phyloP scores from a whole-genome alignment of 768 basidiomycete genomes.

The Calocybe indica region DNA sequence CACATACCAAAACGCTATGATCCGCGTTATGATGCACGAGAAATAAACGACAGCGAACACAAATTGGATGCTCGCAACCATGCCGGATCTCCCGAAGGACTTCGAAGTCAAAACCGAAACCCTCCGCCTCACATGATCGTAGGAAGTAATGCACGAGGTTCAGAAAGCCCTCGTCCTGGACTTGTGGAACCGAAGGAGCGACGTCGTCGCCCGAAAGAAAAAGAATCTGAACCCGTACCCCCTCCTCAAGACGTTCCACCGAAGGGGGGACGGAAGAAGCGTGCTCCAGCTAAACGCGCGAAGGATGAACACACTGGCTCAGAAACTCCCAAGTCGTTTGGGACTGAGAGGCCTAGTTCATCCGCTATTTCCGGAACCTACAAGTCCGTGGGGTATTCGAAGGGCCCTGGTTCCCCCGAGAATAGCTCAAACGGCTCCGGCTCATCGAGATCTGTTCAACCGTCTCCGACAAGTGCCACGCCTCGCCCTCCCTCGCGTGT shows the following conservation, averaged over 20 bases:
- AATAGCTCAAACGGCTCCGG: conserved; percentile 62
- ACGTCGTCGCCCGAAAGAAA: conserved; percentile 43
- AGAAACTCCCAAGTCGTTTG: conserved; percentile 38
- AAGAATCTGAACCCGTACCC: conserved; percentile 26
- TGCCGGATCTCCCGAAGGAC: conserved; percentile 41
- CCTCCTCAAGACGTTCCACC: conserved; percentile 35
- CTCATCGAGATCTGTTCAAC: conserved; percentile 62
- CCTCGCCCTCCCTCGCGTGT: conserved; percentile 58
- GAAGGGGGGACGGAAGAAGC: conserved; percentile 56
- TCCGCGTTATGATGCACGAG: conserved; percentile 51
- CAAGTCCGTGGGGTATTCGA: conserved; percentile 27
- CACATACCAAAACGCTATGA: conserved; percentile 53
- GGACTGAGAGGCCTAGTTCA: conserved; percentile 22
- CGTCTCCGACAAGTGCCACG: conserved; percentile 60
- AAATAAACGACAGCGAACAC: conserved; percentile 32
- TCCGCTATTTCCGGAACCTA: conserved; percentile 17
- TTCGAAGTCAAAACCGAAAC: conserved; percentile 25
- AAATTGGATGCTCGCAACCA: conserved; percentile 36
- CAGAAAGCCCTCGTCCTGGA: conserved; percentile 53
- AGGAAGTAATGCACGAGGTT: conserved; percentile 34
- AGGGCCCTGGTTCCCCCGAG: conserved; percentile 50
- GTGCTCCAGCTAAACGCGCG: conserved; percentile 28
- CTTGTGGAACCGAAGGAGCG: conserved; percentile 40
- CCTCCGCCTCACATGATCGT: conserved; percentile 24
- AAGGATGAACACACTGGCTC: conserved; percentile 42